Percentiles rank a stretch among this genome's conserved stretches.
These are phyloP conservation scores for Salix purpurea DNA, from an alignment of 345 rosid species.

Conservation along the genomic window DNA sequence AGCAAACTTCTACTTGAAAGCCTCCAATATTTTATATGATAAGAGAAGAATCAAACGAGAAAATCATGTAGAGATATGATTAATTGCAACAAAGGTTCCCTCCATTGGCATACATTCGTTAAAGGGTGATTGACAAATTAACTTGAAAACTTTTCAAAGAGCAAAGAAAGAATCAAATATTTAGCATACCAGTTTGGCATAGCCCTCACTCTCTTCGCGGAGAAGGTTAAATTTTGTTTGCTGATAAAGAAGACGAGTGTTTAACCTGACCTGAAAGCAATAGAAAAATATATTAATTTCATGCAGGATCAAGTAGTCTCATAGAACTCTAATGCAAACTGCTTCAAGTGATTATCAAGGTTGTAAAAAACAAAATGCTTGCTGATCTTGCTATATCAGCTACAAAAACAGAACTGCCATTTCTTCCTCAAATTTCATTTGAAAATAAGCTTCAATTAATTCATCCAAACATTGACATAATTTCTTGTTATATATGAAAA, in stretches of 20 bases:
- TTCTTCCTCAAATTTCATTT: not conserved
- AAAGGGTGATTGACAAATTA: not conserved
- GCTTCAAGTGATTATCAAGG: not conserved
- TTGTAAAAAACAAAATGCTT: not conserved
- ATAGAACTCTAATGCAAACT: not conserved
- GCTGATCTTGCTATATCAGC: not conserved
- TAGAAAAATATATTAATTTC: conserved; percentile 13
- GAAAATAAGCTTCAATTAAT: not conserved
- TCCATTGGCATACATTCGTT: not conserved
- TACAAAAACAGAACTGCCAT: not conserved
- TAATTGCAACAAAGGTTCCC: not conserved
- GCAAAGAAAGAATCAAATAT: not conserved
- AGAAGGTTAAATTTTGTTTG: conserved; percentile 97
- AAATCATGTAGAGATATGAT: not conserved
- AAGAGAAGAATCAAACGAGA: not conserved
- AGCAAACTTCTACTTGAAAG: not conserved
- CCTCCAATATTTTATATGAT: not conserved
- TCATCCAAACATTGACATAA: not conserved
- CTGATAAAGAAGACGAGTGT: conserved; percentile 96
- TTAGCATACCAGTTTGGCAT: conserved; percentile 85
- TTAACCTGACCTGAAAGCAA: conserved; percentile 81
- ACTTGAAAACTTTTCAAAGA: not conserved
- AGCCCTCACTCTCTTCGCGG: conserved; percentile 99
- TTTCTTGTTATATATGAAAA: not conserved
- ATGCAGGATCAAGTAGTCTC: not conserved